phyloP scores from a whole-genome alignment of 2,329 filamentous ascomycete genomes.

The Fonsecaea erecta region DNA sequence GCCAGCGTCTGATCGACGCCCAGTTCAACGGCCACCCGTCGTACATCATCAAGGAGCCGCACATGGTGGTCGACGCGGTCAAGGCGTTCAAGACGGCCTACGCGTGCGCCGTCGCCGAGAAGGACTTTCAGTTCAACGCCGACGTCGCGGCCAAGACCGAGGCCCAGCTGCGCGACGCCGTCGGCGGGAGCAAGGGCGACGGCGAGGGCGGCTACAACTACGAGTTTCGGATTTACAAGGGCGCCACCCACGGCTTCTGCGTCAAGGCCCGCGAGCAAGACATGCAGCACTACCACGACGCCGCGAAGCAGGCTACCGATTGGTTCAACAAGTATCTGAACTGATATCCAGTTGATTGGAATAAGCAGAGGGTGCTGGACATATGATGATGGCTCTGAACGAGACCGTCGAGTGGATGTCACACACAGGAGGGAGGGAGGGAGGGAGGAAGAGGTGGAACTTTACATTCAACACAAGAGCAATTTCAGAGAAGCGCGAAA shows the following conservation, averaged over 20 bases:
- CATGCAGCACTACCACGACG: constrained; percentile 21
- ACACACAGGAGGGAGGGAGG: too few relatives aligned
- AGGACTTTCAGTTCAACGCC: constrained; percentile 50
- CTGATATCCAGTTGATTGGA: too few relatives aligned
- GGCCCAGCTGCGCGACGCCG: constrained; percentile 26
- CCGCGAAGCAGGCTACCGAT: constrained; percentile 27
- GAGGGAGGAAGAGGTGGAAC: too few relatives aligned
- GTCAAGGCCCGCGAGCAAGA: constrained; percentile 27
- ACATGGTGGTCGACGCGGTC: constrained; percentile 43
- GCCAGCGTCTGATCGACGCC: constrained; percentile 50
- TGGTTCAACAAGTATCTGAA: constrained; percentile 37
- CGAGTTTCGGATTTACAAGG: constrained; percentile 35
- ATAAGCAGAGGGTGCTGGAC: too few relatives aligned
- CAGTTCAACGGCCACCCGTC: constrained; percentile 60
- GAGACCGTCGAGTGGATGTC: too few relatives aligned
- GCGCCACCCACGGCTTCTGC: constrained; percentile 32
- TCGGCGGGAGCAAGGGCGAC: constrained; percentile 12
- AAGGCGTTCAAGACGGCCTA: constrained; percentile 33
- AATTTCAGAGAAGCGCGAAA: too few relatives aligned
- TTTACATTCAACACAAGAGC: too few relatives aligned
- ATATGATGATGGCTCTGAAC: too few relatives aligned
- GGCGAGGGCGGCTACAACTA: constrained; percentile 23
- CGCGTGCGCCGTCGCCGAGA: constrained; percentile 41
- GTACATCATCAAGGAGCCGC: constrained; percentile 50
- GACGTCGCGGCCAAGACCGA: constrained; percentile 45